Percentiles rank a stretch among this genome's conserved stretches.
Conservation (phyloP, 495 filamentous ascomycete genomes). For the Darksidea phi region DNA sequence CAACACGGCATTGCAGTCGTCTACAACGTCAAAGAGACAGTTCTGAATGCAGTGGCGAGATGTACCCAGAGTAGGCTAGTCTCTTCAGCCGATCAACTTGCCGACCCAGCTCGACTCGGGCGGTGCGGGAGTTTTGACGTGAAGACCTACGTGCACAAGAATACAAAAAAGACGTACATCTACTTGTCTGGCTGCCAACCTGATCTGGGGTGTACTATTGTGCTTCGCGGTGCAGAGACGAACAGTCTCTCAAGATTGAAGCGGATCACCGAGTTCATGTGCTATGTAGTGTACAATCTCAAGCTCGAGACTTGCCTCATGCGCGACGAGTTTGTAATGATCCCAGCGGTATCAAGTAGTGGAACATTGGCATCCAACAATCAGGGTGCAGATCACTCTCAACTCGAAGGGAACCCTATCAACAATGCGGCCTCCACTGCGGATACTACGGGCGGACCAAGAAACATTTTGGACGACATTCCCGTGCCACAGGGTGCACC, state of each 20-base stretch:
- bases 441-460: neutral
- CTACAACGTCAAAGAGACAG: slow-evolving; percentile 93
- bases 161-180: slow-evolving; percentile 88
- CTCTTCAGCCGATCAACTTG: slow-evolving; percentile 91
- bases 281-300: slow-evolving; percentile 96
- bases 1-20: slow-evolving; percentile 87
- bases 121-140: slow-evolving; percentile 84
- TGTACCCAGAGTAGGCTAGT: slow-evolving; percentile 89
- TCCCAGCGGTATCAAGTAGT: slow-evolving; percentile 62
- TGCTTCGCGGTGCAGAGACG: slow-evolving; percentile 78
- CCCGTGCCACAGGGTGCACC: slow-evolving; percentile 81
- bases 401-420: neutral
- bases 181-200: slow-evolving; percentile 91
- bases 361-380: slow-evolving; percentile 31
- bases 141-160: slow-evolving; percentile 84
- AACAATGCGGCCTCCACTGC: neutral
- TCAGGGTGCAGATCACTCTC: neutral
- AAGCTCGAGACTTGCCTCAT: slow-evolving; percentile 95
- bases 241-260: slow-evolving; percentile 75
- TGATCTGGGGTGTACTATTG: slow-evolving; percentile 93
- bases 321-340: slow-evolving; percentile 89
- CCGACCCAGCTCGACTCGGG: slow-evolving; percentile 74
- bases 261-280: slow-evolving; percentile 95
- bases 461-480: slow-evolving; percentile 1
- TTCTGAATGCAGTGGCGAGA: slow-evolving; percentile 89